phyloP scores from a whole-genome alignment of 2,329 filamentous ascomycete genomes.

The Rutstroemia sp. region DNA sequence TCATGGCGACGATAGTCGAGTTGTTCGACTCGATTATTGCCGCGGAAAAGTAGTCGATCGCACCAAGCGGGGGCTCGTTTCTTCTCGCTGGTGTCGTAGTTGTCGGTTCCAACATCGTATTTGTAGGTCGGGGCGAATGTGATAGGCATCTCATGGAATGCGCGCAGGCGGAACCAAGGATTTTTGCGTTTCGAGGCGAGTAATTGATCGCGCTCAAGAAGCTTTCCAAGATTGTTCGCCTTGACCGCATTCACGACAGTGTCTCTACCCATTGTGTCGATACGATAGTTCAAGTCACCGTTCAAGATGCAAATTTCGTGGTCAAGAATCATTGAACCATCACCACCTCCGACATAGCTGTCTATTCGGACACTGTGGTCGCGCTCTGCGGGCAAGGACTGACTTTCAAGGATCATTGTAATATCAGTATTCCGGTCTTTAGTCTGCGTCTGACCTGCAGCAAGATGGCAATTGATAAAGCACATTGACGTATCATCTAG shows the following conservation, averaged over 20 bases:
- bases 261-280: slow-evolving; percentile 93
- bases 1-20: slow-evolving; percentile 85
- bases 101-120: slow-evolving; percentile 92
- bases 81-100: slow-evolving; percentile 92
- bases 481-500: slow-evolving; percentile 91
- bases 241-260: slow-evolving; percentile 83
- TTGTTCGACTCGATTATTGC: slow-evolving; percentile 76
- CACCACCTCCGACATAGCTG: slow-evolving; percentile 82
- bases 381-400: slow-evolving; percentile 63
- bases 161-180: slow-evolving; percentile 77
- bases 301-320: slow-evolving; percentile 97
- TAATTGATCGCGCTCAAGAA: slow-evolving; percentile 89
- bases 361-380: slow-evolving; percentile 64
- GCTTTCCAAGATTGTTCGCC: slow-evolving; percentile 70
- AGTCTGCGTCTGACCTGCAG: slow-evolving; percentile 86
- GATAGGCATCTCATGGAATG: slow-evolving; percentile 87
- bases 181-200: slow-evolving; percentile 84
- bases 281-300: slow-evolving; percentile 95
- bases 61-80: slow-evolving; percentile 93
- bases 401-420: slow-evolving; percentile 77
- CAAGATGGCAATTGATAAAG: slow-evolving; percentile 95
- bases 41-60: slow-evolving; percentile 80
- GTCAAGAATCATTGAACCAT: slow-evolving; percentile 89
- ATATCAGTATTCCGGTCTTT: slow-evolving; percentile 89
- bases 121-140: slow-evolving; percentile 96